Percentiles rank a stretch among this genome's conserved stretches.
phyloP scores from a whole-genome alignment of 331 rosid genomes.

The Malus hybrid region DNA sequence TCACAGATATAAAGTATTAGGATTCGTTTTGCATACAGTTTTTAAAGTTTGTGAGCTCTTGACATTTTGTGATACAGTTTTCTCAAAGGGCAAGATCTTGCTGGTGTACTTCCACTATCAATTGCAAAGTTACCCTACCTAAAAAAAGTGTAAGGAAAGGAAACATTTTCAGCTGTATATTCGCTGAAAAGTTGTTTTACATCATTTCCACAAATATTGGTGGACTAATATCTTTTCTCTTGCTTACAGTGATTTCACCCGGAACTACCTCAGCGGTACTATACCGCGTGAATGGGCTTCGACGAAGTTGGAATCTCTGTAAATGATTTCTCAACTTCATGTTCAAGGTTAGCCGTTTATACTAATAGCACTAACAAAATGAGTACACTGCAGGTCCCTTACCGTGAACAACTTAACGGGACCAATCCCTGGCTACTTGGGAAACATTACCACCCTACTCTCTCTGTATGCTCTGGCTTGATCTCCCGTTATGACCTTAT shows the following conservation, averaged over 20 bases:
- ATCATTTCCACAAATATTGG: neutral
- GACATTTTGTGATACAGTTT: neutral
- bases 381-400: conserved; percentile 39
- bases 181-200: neutral
- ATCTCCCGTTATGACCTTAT: neutral
- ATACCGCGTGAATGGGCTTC: conserved; percentile 37
- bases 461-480: conserved; percentile 35
- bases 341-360: neutral
- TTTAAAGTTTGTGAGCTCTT: too few species aligned
- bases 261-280: conserved; percentile 34
- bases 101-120: conserved; percentile 24
- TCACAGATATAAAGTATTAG: too few species aligned
- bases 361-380: neutral
- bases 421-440: conserved; percentile 16
- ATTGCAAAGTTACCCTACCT: conserved; percentile 19
- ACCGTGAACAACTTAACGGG: conserved; percentile 54
- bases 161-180: neutral
- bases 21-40: too few species aligned
- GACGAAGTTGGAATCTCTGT: conserved; percentile 34
- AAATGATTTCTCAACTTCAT: conserved; percentile 1
- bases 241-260: conserved; percentile 39
- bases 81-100: conserved; percentile 24
- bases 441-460: conserved; percentile 32
- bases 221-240: neutral
- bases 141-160: conserved; percentile 5